Base-by-base conservation (phyloP, 106 monocot species). In the Dendrobium huoshanense region DNA sequence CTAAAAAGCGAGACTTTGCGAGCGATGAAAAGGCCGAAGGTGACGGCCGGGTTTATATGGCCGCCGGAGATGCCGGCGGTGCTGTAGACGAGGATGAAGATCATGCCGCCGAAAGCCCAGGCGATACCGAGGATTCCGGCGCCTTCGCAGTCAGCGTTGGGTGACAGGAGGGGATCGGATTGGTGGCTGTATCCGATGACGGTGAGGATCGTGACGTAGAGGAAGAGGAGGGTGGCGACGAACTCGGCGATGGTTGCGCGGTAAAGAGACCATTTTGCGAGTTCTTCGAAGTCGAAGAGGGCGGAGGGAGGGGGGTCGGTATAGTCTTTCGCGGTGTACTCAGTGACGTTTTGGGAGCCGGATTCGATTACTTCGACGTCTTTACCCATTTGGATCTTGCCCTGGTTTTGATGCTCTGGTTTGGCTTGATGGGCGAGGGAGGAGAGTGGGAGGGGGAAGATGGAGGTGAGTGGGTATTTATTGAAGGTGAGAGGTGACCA, bases 51-150 rank as follows among this genome's bases (percentile, higher is more conserved):
- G 87, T 93, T 93, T 7, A 93, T 90, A 85, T 93, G 92, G 0
- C 92, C 92, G 89, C 93, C 96, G 18, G 96, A 96, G 79, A 96
- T 91, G 29, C 96, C 96, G 73, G 96, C 96, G 77, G 96, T 96
- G 93, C 96, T 93, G 93, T 96, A 96, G 77, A 96, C 96, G 47
- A 95, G 93, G 77, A 95, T 80, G 47, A 95, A 95, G 80, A 95
- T 95, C 95, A 95, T 95, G 74, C 96, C 96, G 27, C 96, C 96
- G 75, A 96, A 96, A 31, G 96, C 86, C 96, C 96, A 96, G 7
- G 96, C 93, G 70, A 96, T 91, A 24, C 96, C 93, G 56, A 96
- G 90, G 65, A 91, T 44, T 6, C 96, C 96, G 42, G 93, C 96
- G 56, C 96, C 96, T 78, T 82, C 77, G 77, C 90, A 90, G 15